These are phyloP conservation scores for Hemileia vastatrix DNA, from an alignment of 1,284 basidiomycete genomes.

Conservation along the genomic window DNA sequence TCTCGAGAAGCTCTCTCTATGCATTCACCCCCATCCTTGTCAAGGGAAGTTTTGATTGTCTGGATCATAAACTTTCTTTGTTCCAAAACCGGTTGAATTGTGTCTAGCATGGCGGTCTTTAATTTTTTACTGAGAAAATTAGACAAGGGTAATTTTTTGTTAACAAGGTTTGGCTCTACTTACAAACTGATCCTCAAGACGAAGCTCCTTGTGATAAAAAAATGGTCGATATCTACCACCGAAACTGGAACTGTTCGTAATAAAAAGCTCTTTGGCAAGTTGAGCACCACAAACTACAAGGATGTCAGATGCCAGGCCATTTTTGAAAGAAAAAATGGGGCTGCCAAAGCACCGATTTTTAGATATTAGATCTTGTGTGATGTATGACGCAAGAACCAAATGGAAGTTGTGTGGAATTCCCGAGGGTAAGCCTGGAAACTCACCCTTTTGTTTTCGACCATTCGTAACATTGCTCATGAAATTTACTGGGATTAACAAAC, in stretches of 20 bases:
- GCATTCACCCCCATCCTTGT: no score
- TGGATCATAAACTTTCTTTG: no score
- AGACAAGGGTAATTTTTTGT: no score
- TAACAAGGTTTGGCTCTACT: background rate
- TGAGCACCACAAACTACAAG: background rate
- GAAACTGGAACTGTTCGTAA: background rate
- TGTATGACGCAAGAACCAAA: background rate
- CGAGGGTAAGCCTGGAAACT: background rate
- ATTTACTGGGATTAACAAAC: background rate
- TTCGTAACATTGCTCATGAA: background rate
- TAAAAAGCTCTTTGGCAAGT: background rate
- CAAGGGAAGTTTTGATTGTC: no score
- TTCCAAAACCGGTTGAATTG: no score
- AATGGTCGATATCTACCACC: background rate
- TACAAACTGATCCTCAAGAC: background rate
- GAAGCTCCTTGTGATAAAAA: background rate
- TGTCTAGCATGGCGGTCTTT: no score
- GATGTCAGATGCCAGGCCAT: background rate
- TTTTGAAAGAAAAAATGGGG: background rate
- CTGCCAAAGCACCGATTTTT: background rate
- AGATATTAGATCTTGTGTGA: no score
- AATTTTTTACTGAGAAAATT: no score
- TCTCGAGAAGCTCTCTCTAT: no score
- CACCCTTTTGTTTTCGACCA: background rate
- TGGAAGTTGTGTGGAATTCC: background rate